Base-by-base conservation (phyloP, 495 filamentous ascomycete species). In the Parathielavia hyrcaniae region DNA sequence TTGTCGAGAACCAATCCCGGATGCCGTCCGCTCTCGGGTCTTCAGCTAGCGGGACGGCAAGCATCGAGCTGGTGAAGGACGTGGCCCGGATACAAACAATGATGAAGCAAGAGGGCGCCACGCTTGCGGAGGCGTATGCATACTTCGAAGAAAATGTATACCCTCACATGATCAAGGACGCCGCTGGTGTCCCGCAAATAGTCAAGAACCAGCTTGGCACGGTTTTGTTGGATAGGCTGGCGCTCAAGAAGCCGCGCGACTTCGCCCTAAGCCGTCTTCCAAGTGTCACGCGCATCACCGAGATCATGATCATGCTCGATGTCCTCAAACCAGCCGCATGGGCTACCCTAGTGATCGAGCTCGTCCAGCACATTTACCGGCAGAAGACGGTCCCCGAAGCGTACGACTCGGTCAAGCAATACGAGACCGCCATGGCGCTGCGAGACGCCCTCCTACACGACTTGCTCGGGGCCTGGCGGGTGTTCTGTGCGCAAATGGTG, bases 91-190 rank as follows among this genome's bases (percentile, higher is more conserved):
- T 77, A 26, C 65, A 70, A 54, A 59, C 61, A 17, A 77, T 75
- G 68, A 39, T 79, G 14, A 61, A 68, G 1, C 59, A 54, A 4
- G 62, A 61, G 40, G 38, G 50, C 19, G 53, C 45, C 16, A 53
- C 71, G 2, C 52, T 61, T 9, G 36, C 55, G 12, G 65, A 71
- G 2, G 66, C 74, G 13, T 81, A 71, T 61, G 17, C 50, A 9
- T 73, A 70, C 49, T 77, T 79, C 57, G 64, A 71, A 13, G 56
- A 70, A 19, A 64, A 69, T n/a, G 64, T 76, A 22, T 64, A 67
- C 19, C 74, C 73, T 16, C 60, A 62, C 36, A 49, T 71, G 20
- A 44, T 23, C 14, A 23, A 65, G 14, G 53, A 60, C 4, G 61
- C 55, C 35, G 38, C 57, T n/a, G 44, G 48, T 23, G 39, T 68